Evolutionary conservation across 371 early-diverging fungal species (phyloP), one percentile per base, ranked within the genome.

Genomic region (Mucor racemosus): DNA sequence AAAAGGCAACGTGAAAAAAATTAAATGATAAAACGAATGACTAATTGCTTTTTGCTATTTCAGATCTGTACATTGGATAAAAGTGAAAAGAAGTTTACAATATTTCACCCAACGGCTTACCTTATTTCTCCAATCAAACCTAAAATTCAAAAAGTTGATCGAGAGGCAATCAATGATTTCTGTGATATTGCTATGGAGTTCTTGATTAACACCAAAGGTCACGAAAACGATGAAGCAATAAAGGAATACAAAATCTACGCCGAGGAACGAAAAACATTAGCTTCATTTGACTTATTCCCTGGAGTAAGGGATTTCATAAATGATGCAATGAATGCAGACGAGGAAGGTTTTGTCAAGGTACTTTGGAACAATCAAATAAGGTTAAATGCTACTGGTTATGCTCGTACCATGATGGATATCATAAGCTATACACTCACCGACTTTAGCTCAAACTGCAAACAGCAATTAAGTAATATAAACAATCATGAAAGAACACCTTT

Each of bases 381-480:
- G 39, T 34, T 58, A 26, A 33, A 58, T 13, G 58, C 68, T 62
- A 67, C 62, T 9, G 68, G 68, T 58, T 1, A 40, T 15, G 40
- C 68, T 56, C 58, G 58, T 2, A 62, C 58, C 10, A 40, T 67
- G 0, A 67, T 67, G 63, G 62, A 67, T n/a, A 67, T 62, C 10
- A 15, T 62, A 48, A 21, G 38, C 33, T 35, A 67, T 62, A 57
- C 58, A 1, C 62, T 68, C 15, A 58, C 63, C 1, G 63, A 68
- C 33, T 68, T 68, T 15, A 62, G 21, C 26, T 68, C 68, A 35
- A 67, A 62, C 58, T 62, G 53, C 48, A 68, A 68, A 54, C 63
- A 68, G 21, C 17, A 2, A 58, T 53, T 42, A 15, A 0, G 0
- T 7, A 57, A 26, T 5, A 44, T 0, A 10, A 19, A 15, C n/a